phyloP scores from a whole-genome alignment of 768 basidiomycete species.

The Dioszegia crocea region DNA sequence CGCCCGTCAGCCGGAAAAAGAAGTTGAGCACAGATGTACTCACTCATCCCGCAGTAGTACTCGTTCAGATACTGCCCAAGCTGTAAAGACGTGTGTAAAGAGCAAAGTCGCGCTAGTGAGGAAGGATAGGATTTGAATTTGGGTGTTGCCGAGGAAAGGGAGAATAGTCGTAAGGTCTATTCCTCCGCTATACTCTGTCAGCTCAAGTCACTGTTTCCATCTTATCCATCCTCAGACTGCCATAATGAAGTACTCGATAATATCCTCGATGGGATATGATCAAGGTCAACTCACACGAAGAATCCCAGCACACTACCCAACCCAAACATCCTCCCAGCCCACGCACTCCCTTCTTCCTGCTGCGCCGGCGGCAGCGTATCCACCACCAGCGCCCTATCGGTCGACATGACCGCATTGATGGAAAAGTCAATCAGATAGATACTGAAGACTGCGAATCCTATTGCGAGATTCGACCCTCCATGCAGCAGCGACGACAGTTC shows the following conservation, averaged over 20 bases:
- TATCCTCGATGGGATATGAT: too few relatives aligned
- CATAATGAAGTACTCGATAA: too few relatives aligned
- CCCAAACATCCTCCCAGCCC: slow-evolving; percentile 90
- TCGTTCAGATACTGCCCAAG: slow-evolving; percentile 58
- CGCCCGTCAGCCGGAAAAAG: not conserved
- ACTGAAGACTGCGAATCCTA: slow-evolving; percentile 69
- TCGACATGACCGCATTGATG: slow-evolving; percentile 67
- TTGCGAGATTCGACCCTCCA: slow-evolving; percentile 55
- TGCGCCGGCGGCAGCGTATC: slow-evolving; percentile 70
- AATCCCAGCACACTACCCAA: slow-evolving; percentile 81
- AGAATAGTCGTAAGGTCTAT: slow-evolving; percentile 66
- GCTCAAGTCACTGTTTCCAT: too few relatives aligned
- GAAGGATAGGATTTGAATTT: slow-evolving; percentile 75
- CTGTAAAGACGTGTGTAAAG: slow-evolving; percentile 62
- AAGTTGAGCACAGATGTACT: slow-evolving; percentile 33
- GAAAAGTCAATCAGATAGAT: slow-evolving; percentile 66
- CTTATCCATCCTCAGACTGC: too few relatives aligned
- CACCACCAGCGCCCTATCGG: slow-evolving; percentile 84
- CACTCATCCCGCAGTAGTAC: slow-evolving; percentile 58
- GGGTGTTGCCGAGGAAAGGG: slow-evolving; percentile 71
- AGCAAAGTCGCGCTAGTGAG: slow-evolving; percentile 68
- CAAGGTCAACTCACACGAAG: slow-evolving; percentile 65
- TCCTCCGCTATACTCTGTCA: slow-evolving; percentile 61
- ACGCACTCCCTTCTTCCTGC: slow-evolving; percentile 85
- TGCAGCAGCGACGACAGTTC: slow-evolving; percentile 59